Evolutionary conservation across 2,329 filamentous ascomycete species (phyloP).

Genomic region (Seiridium unicorne): DNA sequence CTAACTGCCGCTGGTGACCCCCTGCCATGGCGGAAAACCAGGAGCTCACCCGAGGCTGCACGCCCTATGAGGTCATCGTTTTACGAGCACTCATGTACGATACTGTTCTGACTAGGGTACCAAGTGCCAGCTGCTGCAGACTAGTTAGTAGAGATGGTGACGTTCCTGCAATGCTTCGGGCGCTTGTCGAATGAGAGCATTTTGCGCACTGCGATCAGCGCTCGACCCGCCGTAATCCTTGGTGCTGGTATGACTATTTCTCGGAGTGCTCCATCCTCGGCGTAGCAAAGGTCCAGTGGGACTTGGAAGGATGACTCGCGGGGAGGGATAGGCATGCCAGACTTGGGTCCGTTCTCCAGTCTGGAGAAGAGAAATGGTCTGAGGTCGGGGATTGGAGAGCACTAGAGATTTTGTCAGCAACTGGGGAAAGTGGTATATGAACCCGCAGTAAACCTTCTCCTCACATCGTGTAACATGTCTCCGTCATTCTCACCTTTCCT

Average conservation of each 20-base stretch:
- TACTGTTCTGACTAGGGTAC: background rate
- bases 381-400: background rate
- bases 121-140: background rate
- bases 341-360: background rate
- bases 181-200: constrained; percentile 4
- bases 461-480: background rate
- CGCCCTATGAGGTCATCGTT: background rate
- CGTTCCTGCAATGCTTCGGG: constrained; percentile 5
- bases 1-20: background rate
- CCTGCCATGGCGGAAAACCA: background rate
- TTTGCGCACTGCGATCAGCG: constrained; percentile 5
- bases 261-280: constrained; percentile 3
- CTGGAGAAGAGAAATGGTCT: background rate
- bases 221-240: constrained; percentile 5
- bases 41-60: background rate
- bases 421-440: background rate
- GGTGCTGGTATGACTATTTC: background rate
- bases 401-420: background rate
- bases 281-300: background rate
- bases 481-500: background rate
- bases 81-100: background rate
- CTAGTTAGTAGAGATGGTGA: background rate
- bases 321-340: background rate
- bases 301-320: constrained; percentile 2
- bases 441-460: background rate